These are phyloP conservation scores for Penicillium verrucosum DNA, from an alignment of 2,329 filamentous ascomycete species.

Conservation along the genomic window DNA sequence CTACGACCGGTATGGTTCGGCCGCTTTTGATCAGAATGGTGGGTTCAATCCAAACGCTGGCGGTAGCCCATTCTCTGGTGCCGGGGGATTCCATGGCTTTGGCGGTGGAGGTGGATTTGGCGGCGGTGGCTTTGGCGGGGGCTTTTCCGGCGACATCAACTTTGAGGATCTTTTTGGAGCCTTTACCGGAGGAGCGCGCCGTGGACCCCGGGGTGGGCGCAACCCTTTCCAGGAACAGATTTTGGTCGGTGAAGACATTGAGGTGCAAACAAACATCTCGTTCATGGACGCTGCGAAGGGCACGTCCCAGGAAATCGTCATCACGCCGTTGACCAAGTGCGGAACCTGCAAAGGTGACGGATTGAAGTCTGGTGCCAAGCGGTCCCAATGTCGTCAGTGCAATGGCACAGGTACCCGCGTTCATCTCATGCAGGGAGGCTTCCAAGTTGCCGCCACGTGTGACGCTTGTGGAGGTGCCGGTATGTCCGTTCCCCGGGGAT, in stretches of 20 bases:
- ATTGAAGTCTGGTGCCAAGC: conserved; percentile 74
- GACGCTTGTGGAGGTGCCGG: conserved; percentile 76
- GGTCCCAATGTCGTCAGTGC: conserved; percentile 72
- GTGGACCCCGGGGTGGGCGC: conserved; percentile 53
- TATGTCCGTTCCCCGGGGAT: conserved; percentile 69
- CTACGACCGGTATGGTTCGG: conserved; percentile 84
- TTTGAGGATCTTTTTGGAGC: conserved; percentile 95
- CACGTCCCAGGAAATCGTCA: conserved; percentile 78
- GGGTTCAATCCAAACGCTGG: conserved; percentile 75
- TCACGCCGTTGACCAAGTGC: conserved; percentile 78
- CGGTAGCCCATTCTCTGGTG: conserved; percentile 54
- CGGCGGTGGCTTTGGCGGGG: conserved; percentile 50
- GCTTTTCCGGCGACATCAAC: conserved; percentile 78
- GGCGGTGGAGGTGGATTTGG: conserved; percentile 30
- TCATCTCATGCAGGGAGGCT: conserved; percentile 85
- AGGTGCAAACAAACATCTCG: conserved; percentile 86
- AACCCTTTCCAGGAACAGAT: conserved; percentile 76
- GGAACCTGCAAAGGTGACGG: conserved; percentile 80
- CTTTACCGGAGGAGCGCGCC: conserved; percentile 63
- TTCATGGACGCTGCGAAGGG: conserved; percentile 97
- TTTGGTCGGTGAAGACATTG: conserved; percentile 91
- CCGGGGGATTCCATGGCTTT: conserved; percentile 59
- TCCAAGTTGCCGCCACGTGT: conserved; percentile 94
- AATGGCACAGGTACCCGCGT: conserved; percentile 82
- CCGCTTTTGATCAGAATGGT: conserved; percentile 63